Evolutionary conservation across 2,329 filamentous ascomycete genomes (phyloP).

Genomic region (Fusarium pininemorale): DNA sequence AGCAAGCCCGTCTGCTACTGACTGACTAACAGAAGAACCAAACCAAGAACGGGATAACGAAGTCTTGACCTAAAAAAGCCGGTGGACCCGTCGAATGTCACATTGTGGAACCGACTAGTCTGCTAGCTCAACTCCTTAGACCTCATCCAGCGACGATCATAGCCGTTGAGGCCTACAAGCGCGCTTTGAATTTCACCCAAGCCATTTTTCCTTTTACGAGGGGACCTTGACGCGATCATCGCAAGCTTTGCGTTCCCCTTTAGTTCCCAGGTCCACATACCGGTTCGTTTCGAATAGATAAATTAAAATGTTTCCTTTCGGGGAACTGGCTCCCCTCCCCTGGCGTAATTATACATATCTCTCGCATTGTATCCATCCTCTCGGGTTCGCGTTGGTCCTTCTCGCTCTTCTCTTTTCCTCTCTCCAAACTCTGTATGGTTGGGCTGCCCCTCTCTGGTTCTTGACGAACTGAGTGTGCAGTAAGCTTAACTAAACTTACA

Average conservation of each 20-base stretch:
- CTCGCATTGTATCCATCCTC: neutral
- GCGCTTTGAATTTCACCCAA: neutral
- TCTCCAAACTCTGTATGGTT: neutral
- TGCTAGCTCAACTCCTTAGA: neutral
- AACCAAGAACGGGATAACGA: neutral
- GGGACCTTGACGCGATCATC: neutral
- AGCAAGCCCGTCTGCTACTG: neutral
- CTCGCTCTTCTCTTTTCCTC: neutral
- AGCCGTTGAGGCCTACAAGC: neutral
- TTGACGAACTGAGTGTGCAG: neutral
- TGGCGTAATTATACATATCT: constrained; percentile 19
- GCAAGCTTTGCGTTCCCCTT: neutral
- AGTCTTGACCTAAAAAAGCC: neutral
- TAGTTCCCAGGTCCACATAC: neutral
- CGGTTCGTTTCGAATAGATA: neutral
- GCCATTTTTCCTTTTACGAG: neutral
- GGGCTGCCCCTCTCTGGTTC: neutral
- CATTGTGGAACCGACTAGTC: neutral
- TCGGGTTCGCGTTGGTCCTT: constrained; percentile 8
- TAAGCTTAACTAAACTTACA: neutral
- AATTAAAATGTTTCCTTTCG: neutral
- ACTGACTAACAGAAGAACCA: neutral
- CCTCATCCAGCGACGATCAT: neutral
- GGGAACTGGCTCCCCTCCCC: neutral
- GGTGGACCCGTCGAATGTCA: neutral